Percentiles rank a stretch among this genome's conserved stretches.
These are phyloP conservation scores for Fusarium incarnatum DNA, from an alignment of 2,329 filamentous ascomycete genomes.

Conservation along the genomic window DNA sequence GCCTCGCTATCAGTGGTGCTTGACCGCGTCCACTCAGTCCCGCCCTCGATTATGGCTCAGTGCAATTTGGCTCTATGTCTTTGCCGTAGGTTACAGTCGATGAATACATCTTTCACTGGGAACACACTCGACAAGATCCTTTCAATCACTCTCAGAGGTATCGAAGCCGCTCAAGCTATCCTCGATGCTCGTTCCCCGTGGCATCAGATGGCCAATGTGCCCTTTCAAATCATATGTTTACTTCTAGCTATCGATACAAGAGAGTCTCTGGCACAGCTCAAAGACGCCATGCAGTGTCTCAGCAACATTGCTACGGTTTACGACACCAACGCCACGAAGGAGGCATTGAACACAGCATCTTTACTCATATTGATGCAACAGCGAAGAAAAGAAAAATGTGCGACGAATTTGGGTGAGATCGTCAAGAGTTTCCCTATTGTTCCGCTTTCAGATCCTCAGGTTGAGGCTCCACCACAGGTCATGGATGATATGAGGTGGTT, in stretches of 20 bases:
- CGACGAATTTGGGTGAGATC: slow-evolving; percentile 53
- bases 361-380: slow-evolving; percentile 65
- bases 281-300: slow-evolving; percentile 63
- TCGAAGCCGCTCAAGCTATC: slow-evolving; percentile 61
- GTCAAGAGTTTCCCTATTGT: slow-evolving; percentile 50
- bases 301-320: slow-evolving; percentile 56
- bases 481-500: slow-evolving; percentile 51
- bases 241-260: slow-evolving; percentile 66
- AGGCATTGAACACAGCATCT: slow-evolving; percentile 66
- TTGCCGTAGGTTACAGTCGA: slow-evolving; percentile 64
- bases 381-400: slow-evolving; percentile 60
- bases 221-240: slow-evolving; percentile 68
- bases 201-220: slow-evolving; percentile 71
- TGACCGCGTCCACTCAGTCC: slow-evolving; percentile 53
- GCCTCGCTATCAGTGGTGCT: slow-evolving; percentile 56
- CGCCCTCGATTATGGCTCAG: slow-evolving; percentile 61
- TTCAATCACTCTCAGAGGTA: slow-evolving; percentile 56
- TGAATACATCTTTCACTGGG: slow-evolving; percentile 59
- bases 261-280: slow-evolving; percentile 60
- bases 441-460: slow-evolving; percentile 8
- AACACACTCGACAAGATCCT: slow-evolving; percentile 61
- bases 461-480: slow-evolving; percentile 17
- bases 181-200: slow-evolving; percentile 60
- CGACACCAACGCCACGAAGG: slow-evolving; percentile 61
- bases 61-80: slow-evolving; percentile 67